Percentiles rank a stretch among this genome's conserved stretches.
Conservation (phyloP, 1,139 yeast genomes). For the Chernovozyma aurita region DNA sequence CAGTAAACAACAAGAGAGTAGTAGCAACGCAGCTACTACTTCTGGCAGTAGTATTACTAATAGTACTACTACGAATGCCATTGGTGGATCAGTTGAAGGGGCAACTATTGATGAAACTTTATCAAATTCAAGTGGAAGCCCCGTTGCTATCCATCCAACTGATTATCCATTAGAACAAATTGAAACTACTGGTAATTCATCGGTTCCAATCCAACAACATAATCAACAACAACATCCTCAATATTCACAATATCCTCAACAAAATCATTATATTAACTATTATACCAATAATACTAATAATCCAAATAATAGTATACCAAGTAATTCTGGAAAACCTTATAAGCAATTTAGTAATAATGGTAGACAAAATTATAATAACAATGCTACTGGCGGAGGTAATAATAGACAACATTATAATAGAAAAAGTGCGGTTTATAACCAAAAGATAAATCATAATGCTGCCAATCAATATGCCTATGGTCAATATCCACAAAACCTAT, state of each 20-base stretch:
- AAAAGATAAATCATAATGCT: conserved; percentile 15
- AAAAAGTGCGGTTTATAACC: conserved; percentile 9
- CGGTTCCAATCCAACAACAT: conserved; percentile 1
- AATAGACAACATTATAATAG: conserved; percentile 3
- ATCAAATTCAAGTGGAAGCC: no score
- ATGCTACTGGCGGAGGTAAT: conserved; percentile 2
- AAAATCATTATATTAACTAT: conserved; percentile 10
- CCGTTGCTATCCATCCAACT: no score
- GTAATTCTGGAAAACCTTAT: conserved; percentile 1
- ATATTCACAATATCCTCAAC: conserved; percentile 1
- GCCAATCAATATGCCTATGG: conserved; percentile 13
- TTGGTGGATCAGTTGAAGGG: conserved; percentile 1
- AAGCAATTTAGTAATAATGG: conserved; percentile 9
- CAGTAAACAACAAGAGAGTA: conserved; percentile 6
- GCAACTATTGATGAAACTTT: no score
- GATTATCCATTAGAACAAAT: no score
- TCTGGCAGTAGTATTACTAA: conserved; percentile 1
- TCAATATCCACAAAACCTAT: conserved; percentile 14
- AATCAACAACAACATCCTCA: not conserved
- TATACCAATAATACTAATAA: not conserved
- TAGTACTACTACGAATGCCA: not conserved
- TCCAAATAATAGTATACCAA: not conserved
- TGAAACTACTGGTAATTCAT: conserved; percentile 3
- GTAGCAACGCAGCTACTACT: conserved; percentile 4
- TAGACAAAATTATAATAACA: conserved; percentile 11